phyloP scores from a whole-genome alignment of 352 stramenopile species.

The Phytopythium litorale region DNA sequence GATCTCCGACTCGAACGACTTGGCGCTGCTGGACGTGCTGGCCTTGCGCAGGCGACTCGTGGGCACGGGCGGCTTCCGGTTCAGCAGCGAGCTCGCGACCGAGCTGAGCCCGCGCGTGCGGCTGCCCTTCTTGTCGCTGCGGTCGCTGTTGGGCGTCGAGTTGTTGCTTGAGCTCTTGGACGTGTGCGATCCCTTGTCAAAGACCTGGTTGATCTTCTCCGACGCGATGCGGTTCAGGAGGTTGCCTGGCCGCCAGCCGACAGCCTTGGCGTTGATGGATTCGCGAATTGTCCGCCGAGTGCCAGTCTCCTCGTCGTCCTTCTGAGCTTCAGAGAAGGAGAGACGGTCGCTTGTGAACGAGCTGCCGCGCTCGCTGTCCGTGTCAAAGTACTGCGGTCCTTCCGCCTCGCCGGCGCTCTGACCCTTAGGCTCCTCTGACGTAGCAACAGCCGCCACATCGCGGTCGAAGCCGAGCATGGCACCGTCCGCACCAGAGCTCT shows the following conservation, averaged over 20 bases:
- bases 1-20: constrained; percentile 29
- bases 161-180: constrained; percentile 31
- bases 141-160: constrained; percentile 24
- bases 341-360: constrained; percentile 30
- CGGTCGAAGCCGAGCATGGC: constrained; percentile 6
- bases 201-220: constrained; percentile 15
- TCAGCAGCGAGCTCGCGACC: constrained; percentile 23
- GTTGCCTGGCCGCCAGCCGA: constrained; percentile 34
- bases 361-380: constrained; percentile 40
- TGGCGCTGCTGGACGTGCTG: constrained; percentile 19
- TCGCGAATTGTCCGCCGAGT: constrained; percentile 1
- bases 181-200: constrained; percentile 30
- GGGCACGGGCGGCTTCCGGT: constrained; percentile 20
- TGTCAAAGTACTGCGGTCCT: constrained; percentile 41
- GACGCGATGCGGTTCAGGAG: constrained; percentile 32
- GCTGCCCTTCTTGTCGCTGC: constrained; percentile 18
- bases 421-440: not conserved
- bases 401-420: constrained; percentile 1
- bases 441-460: not conserved
- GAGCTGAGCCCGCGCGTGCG: constrained; percentile 22
- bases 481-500: constrained; percentile 22
- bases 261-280: constrained; percentile 13
- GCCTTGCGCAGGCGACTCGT: constrained; percentile 5
- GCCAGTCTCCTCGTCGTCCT: constrained; percentile 14
- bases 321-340: constrained; percentile 14